Base-by-base conservation (phyloP, 768 basidiomycete genomes). In the Cubamyces sp. region DNA sequence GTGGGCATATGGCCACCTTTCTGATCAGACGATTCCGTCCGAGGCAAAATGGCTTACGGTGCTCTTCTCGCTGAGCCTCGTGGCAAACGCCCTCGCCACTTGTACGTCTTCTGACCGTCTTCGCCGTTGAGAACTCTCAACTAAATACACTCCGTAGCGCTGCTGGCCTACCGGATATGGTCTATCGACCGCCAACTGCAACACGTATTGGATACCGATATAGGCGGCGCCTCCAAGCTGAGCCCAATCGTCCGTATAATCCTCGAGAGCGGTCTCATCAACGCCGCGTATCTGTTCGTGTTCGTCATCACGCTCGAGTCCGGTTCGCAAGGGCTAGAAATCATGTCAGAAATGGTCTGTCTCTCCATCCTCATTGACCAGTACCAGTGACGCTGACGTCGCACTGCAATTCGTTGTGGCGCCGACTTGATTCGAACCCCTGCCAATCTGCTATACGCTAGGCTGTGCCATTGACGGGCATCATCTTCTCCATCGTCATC, bases 241-340 rank as follows among this genome's bases (percentile, higher is more conserved):
- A 57, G 41, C 18, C 62, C 63, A 42, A 39, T 67, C 15, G 39
- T 64, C 2, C 50, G 57, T 23, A 64, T 67, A 48, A 34, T 67
- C 19, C 51, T 67, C 39, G 63, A 67, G 47, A 67, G 63, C 53
- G 59, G 62, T 5, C 45, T 58, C 19, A 23, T 67, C 30, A 67
- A 67, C 49, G 66, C 66, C 25, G 63, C 66, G 9, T 64, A 60
- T 45, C 54, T 67, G 14, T 57, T 64, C 55, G 60, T 50, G 23
- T 64, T 45, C 59, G 58, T 58, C 28, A 57, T 61, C 45, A 58
- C 57, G n/a, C 50, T 64, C 42, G 50, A 42, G 12, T 47, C 48
- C 14, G 66, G 66, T 43, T 57, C 61, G 23, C 28, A 60, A 37
- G 48, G 53, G 18, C 61, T 66, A 14, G 65, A 63, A 42, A 58